Conservation (phyloP, 257 asterid genomes). For the Solanum sejunctum region DNA sequence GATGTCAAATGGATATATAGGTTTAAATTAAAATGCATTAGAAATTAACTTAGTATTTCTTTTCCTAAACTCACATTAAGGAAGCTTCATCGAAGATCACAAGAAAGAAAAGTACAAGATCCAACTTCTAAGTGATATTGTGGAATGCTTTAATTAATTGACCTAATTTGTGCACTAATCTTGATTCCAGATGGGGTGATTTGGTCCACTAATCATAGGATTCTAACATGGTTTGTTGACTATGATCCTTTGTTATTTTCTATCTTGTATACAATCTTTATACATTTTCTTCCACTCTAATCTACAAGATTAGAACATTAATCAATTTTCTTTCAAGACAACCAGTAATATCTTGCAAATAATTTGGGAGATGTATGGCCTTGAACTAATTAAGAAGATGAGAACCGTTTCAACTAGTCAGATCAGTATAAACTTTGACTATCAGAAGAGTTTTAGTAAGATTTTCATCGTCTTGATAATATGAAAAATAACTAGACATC, state of each 20-base stretch:
- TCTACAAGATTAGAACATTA: neutral
- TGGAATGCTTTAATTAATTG: neutral
- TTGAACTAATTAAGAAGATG: neutral
- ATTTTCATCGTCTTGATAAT: neutral
- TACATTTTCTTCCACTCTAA: neutral
- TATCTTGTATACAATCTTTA: neutral
- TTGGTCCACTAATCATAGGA: conserved; percentile 1
- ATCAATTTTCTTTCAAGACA: neutral
- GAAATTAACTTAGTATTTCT: neutral
- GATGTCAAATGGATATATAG: neutral
- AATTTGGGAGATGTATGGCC: neutral
- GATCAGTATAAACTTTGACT: neutral
- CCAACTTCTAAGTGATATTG: neutral
- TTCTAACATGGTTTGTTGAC: conserved; percentile 1
- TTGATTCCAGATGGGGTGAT: neutral
- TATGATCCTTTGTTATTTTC: neutral
- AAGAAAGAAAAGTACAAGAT: neutral
- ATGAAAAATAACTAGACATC: neutral
- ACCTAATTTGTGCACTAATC: conserved; percentile 13
- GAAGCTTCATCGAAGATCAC: neutral
- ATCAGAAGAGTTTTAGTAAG: neutral
- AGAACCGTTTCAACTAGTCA: neutral
- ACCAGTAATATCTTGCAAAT: neutral
- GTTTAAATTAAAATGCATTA: neutral
- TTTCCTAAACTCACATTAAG: neutral